phyloP scores from a whole-genome alignment of 768 basidiomycete species.

The Kwoniella sp. region DNA sequence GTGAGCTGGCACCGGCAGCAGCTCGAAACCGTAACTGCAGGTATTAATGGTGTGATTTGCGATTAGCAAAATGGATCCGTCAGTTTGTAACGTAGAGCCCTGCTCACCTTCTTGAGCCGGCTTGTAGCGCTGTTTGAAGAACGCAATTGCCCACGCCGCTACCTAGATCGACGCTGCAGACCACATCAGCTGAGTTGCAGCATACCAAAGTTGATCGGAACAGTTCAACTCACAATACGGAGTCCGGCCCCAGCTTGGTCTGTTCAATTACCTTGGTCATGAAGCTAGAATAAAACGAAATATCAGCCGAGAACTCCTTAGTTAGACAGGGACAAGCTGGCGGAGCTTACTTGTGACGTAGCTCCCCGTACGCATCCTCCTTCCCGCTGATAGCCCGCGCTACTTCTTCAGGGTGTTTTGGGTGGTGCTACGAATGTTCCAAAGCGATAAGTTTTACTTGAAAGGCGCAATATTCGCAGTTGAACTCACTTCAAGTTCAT shows the following conservation, averaged over 20 bases:
- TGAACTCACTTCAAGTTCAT: conserved; percentile 72
- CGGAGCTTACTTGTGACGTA: conserved; percentile 48
- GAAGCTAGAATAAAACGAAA: conserved; percentile 57
- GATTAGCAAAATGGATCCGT: background rate
- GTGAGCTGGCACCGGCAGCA: conserved; percentile 74
- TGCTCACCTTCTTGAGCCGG: conserved; percentile 38
- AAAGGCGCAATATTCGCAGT: background rate
- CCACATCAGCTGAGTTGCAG: background rate
- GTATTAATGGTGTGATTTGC: conserved; percentile 47
- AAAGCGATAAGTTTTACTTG: background rate
- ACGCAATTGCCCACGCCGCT: conserved; percentile 85
- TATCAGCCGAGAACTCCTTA: conserved; percentile 2
- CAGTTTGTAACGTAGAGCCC: background rate
- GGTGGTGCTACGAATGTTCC: conserved; percentile 64
- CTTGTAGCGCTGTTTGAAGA: conserved; percentile 77
- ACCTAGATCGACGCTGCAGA: conserved; percentile 69
- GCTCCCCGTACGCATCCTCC: conserved; percentile 53
- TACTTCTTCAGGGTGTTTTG: conserved; percentile 81
- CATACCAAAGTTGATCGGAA: too few relatives aligned
- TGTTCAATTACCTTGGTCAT: conserved; percentile 65
- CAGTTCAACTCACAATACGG: conserved; percentile 62
- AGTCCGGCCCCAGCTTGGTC: conserved; percentile 64
- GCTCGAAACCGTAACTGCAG: conserved; percentile 78
- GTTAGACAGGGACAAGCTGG: background rate
- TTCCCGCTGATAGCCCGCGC: conserved; percentile 49